These are phyloP conservation scores for Cordyceps pruinosa DNA, from an alignment of 2,329 filamentous ascomycete species.

Conservation along the genomic window DNA sequence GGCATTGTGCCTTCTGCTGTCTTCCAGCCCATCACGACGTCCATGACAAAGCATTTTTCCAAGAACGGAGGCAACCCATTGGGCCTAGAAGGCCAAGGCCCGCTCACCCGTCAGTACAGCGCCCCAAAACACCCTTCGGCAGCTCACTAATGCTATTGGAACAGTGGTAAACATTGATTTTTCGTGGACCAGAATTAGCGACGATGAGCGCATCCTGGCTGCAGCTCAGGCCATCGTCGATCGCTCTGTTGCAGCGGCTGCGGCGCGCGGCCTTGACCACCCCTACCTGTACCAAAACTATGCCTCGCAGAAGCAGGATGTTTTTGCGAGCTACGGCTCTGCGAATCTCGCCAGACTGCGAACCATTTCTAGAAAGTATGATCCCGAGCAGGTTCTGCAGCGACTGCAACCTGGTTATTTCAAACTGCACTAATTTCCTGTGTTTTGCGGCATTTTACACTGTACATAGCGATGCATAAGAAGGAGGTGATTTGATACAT, in stretches of 20 bases:
- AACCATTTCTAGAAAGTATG: conserved; percentile 28
- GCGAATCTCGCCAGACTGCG: conserved; percentile 29
- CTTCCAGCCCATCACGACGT: conserved; percentile 36
- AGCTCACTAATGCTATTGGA: not conserved
- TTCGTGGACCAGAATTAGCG: conserved; percentile 22
- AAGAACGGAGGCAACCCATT: conserved; percentile 28
- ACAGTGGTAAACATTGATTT: conserved; percentile 20
- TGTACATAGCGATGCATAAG: conserved; percentile 12
- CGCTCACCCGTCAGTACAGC: conserved; percentile 17
- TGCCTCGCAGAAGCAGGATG: conserved; percentile 33
- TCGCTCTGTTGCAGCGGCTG: conserved; percentile 22
- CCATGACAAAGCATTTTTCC: conserved; percentile 27
- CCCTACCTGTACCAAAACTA: conserved; percentile 42
- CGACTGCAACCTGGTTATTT: conserved; percentile 33
- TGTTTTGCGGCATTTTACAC: not conserved
- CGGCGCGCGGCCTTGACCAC: conserved; percentile 26
- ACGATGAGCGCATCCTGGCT: conserved; percentile 28
- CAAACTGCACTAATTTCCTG: conserved; percentile 23
- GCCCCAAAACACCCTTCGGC: not conserved
- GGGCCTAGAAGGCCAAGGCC: conserved; percentile 22
- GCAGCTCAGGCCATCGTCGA: conserved; percentile 22
- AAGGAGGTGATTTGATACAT: not conserved
- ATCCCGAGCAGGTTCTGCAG: conserved; percentile 30
- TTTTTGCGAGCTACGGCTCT: conserved; percentile 33
- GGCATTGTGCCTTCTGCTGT: conserved; percentile 23